Evolutionary conservation across 2,329 filamentous ascomycete genomes (phyloP).

Genomic region (Laburnicola sp.): DNA sequence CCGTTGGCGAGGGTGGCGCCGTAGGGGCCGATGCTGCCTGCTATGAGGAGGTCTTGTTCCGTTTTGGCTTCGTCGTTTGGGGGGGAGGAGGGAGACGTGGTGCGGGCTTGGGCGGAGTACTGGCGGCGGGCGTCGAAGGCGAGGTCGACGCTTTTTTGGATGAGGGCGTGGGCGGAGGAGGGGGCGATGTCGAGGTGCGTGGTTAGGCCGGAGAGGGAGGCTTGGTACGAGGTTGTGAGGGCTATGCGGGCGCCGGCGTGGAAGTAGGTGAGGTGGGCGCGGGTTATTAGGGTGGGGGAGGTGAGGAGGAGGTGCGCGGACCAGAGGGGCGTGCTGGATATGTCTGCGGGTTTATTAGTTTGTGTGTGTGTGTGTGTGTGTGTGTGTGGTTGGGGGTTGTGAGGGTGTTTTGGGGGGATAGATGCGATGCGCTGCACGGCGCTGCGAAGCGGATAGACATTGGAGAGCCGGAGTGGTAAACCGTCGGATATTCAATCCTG

Average conservation of each 20-base stretch:
- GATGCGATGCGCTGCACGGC: no score
- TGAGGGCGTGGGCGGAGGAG: constrained; percentile 40
- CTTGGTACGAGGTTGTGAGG: constrained; percentile 55
- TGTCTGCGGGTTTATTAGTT: constrained; percentile 29
- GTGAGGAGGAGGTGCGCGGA: constrained; percentile 49
- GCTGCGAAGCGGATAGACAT: neutral
- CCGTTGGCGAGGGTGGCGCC: constrained; percentile 54
- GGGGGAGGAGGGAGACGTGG: constrained; percentile 29
- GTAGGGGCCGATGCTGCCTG: constrained; percentile 54
- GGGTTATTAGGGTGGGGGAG: constrained; percentile 47
- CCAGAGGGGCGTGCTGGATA: constrained; percentile 50
- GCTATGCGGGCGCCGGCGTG: constrained; percentile 51
- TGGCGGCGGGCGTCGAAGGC: constrained; percentile 52
- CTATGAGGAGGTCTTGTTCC: constrained; percentile 36
- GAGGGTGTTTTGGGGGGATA: neutral
- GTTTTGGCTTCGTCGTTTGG: neutral
- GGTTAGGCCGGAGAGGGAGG: constrained; percentile 47
- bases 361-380: no score
- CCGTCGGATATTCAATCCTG: no score
- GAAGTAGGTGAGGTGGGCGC: constrained; percentile 52
- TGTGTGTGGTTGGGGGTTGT: neutral
- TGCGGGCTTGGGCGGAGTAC: constrained; percentile 42
- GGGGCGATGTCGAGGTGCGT: constrained; percentile 43
- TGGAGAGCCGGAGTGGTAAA: no score
- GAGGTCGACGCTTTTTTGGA: constrained; percentile 48